Conservation (phyloP, 129 eudicot genomes). For the Tanacetum coccineum region DNA sequence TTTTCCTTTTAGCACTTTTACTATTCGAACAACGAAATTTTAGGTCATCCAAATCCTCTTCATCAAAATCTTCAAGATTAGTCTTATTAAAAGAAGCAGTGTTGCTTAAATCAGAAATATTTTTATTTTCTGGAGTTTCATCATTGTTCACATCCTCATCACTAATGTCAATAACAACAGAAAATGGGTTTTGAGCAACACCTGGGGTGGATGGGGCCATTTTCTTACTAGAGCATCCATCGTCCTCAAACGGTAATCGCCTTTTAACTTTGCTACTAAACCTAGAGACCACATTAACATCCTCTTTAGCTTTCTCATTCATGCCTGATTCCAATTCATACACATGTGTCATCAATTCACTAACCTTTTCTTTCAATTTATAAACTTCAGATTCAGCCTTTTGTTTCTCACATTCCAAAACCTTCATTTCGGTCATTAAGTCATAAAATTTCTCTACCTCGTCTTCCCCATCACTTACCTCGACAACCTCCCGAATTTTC, state of each 20-base stretch:
- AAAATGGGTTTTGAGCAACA: no score
- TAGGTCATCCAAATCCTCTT: no score
- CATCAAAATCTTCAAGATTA: no score
- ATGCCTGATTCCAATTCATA: slow-evolving; percentile 13
- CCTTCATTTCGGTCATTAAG: slow-evolving; percentile 50
- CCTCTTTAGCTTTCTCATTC: neutral
- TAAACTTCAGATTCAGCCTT: slow-evolving; percentile 44
- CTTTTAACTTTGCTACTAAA: slow-evolving; percentile 29
- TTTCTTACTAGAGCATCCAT: slow-evolving; percentile 31
- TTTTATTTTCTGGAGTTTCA: no score
- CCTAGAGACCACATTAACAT: neutral
- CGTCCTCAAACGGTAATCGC: slow-evolving; percentile 34
- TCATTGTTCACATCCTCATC: no score
- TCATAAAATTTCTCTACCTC: slow-evolving; percentile 26
- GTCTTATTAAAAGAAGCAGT: no score
- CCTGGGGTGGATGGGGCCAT: slow-evolving; percentile 33
- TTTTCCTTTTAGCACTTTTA: no score
- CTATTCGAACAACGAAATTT: no score
- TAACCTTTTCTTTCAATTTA: slow-evolving; percentile 41
- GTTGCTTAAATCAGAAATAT: no score
- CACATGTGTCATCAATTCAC: slow-evolving; percentile 26
- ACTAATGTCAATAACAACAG: no score
- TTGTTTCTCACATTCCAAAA: slow-evolving; percentile 56
- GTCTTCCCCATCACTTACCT: slow-evolving; percentile 9
- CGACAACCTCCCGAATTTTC: neutral